phyloP scores from a whole-genome alignment of 2,329 filamentous ascomycete genomes.

The Domatiomyces globalis region DNA sequence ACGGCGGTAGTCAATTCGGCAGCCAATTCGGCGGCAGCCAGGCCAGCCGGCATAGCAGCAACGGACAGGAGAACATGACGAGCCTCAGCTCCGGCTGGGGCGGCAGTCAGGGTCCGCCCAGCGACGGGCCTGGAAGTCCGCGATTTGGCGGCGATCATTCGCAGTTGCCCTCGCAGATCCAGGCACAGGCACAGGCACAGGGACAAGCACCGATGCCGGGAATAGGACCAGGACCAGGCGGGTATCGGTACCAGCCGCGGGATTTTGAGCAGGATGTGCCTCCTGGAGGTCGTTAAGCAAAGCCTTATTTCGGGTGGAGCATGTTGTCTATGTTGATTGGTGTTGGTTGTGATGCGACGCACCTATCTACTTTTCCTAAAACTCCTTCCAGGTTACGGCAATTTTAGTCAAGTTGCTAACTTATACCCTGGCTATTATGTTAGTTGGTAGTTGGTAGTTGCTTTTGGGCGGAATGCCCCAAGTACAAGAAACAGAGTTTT shows the following conservation, averaged over 20 bases:
- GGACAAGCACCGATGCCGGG: background rate
- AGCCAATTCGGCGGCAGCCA: slow-evolving; percentile 11
- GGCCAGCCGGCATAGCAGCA: slow-evolving; percentile 7
- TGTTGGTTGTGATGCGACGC: too few relatives aligned
- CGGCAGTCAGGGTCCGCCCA: background rate
- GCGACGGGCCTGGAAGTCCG: slow-evolving; percentile 9
- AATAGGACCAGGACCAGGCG: background rate
- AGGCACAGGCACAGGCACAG: background rate
- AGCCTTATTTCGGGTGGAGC: too few relatives aligned
- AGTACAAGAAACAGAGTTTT: too few relatives aligned
- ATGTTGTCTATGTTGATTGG: too few relatives aligned
- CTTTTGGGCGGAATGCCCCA: too few relatives aligned
- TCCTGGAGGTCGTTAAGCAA: background rate
- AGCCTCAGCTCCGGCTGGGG: slow-evolving; percentile 5
- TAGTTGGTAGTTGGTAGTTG: too few relatives aligned
- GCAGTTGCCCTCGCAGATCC: background rate
- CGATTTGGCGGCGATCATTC: slow-evolving; percentile 5
- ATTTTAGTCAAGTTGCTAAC: too few relatives aligned
- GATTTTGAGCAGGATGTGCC: slow-evolving; percentile 6
- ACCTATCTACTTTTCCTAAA: background rate
- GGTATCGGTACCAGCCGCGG: slow-evolving; percentile 12
- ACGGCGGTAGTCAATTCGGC: slow-evolving; percentile 1
- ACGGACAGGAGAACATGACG: slow-evolving; percentile 6
- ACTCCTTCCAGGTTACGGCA: background rate
- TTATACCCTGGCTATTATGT: too few relatives aligned